Evolutionary conservation across 306 rosid species (phyloP).

Genomic region (Inga laurina): DNA sequence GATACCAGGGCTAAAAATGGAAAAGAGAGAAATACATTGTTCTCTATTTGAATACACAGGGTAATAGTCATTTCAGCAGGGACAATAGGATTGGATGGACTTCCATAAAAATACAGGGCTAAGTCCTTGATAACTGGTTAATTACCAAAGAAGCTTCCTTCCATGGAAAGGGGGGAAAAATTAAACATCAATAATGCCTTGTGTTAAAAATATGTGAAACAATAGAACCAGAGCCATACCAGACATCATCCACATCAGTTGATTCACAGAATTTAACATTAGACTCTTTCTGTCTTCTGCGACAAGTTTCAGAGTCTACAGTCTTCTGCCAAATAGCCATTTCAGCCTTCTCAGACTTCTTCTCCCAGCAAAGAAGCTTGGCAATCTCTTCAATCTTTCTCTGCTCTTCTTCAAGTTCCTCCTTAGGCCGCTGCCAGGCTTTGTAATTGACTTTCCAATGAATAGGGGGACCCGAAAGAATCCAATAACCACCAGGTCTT

Average conservation of each 20-base stretch:
- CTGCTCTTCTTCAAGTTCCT: slow-evolving; percentile 80
- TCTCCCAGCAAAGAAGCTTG: slow-evolving; percentile 89
- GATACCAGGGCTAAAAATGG: neutral
- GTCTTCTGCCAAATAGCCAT: slow-evolving; percentile 82
- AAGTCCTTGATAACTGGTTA: neutral
- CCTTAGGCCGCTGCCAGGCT: slow-evolving; percentile 77
- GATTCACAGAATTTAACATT: slow-evolving; percentile 56
- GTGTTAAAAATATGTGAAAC: slow-evolving; percentile 3
- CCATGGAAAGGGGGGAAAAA: neutral
- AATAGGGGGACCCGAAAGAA: slow-evolving; percentile 83
- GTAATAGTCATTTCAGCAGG: neutral
- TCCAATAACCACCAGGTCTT: slow-evolving; percentile 89
- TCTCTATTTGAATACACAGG: neutral
- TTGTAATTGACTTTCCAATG: slow-evolving; percentile 64
- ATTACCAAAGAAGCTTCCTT: neutral
- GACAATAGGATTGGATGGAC: neutral
- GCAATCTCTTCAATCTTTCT: slow-evolving; percentile 76
- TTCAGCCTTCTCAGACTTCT: slow-evolving; percentile 78
- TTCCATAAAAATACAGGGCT: neutral
- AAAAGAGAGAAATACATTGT: neutral
- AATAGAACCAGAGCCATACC: slow-evolving; percentile 42
- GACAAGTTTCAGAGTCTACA: slow-evolving; percentile 63
- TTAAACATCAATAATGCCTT: neutral
- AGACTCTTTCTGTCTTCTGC: slow-evolving; percentile 54
- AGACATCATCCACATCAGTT: slow-evolving; percentile 58